Percentiles rank a stretch among this genome's conserved stretches.
phyloP scores from a whole-genome alignment of 208 protist genomes.

The Leishmania lainsoni region DNA sequence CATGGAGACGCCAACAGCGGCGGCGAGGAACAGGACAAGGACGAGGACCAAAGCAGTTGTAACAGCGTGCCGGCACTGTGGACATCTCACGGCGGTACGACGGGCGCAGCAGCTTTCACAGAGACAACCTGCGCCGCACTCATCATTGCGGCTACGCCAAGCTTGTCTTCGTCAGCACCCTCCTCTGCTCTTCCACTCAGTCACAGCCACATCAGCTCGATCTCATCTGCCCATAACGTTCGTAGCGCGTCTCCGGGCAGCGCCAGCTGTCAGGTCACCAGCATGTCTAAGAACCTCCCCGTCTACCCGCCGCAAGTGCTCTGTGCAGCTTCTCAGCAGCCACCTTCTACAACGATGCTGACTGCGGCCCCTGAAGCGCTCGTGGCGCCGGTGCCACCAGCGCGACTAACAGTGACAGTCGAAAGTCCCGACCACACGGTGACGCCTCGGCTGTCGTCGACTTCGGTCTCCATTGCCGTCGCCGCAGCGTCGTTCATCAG shows the following conservation, averaged over 20 bases:
- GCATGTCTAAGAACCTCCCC: neutral
- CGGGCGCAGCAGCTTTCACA: neutral
- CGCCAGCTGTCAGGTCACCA: neutral
- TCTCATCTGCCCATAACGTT: neutral
- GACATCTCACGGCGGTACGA: neutral
- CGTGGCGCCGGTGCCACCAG: neutral
- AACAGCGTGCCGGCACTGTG: neutral
- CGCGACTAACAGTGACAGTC: neutral
- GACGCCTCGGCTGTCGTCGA: neutral
- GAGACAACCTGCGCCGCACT: neutral
- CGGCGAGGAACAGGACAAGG: neutral
- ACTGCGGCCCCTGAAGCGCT: neutral
- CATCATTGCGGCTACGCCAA: neutral
- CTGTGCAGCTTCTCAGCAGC: neutral
- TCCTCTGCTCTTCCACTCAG: neutral
- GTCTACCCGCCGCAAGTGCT: constrained; percentile 21
- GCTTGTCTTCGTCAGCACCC: neutral
- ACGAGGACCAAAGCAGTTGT: neutral
- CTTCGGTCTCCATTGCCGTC: neutral
- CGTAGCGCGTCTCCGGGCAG: neutral
- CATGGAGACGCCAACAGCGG: neutral
- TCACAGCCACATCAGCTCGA: neutral
- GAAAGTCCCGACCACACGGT: neutral
- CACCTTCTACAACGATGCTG: neutral
- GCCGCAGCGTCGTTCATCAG: neutral